Evolutionary conservation across 225 moss, liverwort and hornwort species (phyloP).

Genomic region (Sphagnum contortum): DNA sequence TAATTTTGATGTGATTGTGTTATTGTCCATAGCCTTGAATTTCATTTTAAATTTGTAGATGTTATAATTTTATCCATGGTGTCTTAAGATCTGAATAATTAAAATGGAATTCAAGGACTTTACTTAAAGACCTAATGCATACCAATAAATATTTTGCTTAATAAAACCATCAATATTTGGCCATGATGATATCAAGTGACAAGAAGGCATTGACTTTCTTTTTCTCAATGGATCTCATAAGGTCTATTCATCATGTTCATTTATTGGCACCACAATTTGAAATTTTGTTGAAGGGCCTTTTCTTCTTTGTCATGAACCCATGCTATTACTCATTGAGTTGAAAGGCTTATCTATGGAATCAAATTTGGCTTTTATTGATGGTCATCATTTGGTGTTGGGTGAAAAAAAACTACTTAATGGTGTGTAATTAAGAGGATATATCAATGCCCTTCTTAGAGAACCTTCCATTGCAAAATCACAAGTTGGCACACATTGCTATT

Average conservation of each 20-base stretch:
- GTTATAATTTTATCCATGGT: too few relatives aligned
- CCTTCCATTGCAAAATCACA: slow-evolving; percentile 96
- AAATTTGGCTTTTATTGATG: too few relatives aligned
- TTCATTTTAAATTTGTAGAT: too few relatives aligned
- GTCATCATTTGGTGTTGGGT: slow-evolving; percentile 8
- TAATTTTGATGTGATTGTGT: too few relatives aligned
- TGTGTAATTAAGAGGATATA: slow-evolving; percentile 78
- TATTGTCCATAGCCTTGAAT: too few relatives aligned
- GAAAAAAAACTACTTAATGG: slow-evolving; percentile 71
- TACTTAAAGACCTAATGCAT: slow-evolving; percentile 64
- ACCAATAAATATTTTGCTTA: slow-evolving; percentile 57
- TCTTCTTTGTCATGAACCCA: too few relatives aligned
- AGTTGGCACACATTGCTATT: slow-evolving; percentile 92
- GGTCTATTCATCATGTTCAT: slow-evolving; percentile 24
- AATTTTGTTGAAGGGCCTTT: too few relatives aligned
- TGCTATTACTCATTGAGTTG: too few relatives aligned
- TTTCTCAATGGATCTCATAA: slow-evolving; percentile 86
- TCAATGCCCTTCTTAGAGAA: slow-evolving; percentile 92
- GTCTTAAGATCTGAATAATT: neutral
- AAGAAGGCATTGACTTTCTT: slow-evolving; percentile 95
- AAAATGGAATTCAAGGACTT: slow-evolving; percentile 72
- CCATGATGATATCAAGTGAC: slow-evolving; percentile 79
- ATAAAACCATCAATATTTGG: slow-evolving; percentile 95
- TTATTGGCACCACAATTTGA: neutral
- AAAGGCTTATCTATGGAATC: too few relatives aligned